These are phyloP conservation scores for Neonectria punicea DNA, from an alignment of 2,329 filamentous ascomycete genomes.

Conservation along the genomic window DNA sequence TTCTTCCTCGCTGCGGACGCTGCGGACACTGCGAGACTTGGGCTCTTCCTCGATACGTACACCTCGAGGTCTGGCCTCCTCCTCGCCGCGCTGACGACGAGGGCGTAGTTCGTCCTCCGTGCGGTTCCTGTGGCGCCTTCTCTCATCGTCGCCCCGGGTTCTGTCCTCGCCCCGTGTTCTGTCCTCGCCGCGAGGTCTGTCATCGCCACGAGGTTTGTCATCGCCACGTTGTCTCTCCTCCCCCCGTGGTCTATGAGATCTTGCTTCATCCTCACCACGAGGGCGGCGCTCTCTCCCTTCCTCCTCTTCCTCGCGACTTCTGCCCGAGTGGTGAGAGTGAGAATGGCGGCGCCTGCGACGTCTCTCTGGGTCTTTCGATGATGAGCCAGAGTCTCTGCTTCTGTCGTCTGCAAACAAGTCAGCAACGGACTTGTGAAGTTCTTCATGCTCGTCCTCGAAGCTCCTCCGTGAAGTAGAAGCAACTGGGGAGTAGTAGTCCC, in stretches of 20 bases:
- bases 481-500: conserved; percentile 47
- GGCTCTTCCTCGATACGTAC: conserved; percentile 29
- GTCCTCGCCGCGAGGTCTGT: conserved; percentile 27
- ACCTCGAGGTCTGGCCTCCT: conserved; percentile 30
- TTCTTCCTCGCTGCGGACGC: conserved; percentile 34
- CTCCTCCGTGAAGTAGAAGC: conserved; percentile 46
- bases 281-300: conserved; percentile 42
- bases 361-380: conserved; percentile 51
- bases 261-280: conserved; percentile 39
- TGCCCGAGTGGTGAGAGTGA: conserved; percentile 47
- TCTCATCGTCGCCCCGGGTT: conserved; percentile 38
- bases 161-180: not conserved
- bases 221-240: conserved; percentile 30
- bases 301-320: conserved; percentile 48
- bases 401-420: conserved; percentile 66
- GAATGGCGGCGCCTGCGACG: conserved; percentile 56
- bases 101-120: conserved; percentile 36
- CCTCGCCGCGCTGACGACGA: conserved; percentile 34
- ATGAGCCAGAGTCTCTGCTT: conserved; percentile 51
- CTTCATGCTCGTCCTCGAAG: conserved; percentile 52
- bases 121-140: conserved; percentile 40
- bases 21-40: conserved; percentile 28
- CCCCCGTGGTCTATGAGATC: conserved; percentile 34
- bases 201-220: conserved; percentile 12
- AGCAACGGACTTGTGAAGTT: conserved; percentile 61